Base-by-base conservation (phyloP, 306 rosid species). In the Vachellia pachyceras region DNA sequence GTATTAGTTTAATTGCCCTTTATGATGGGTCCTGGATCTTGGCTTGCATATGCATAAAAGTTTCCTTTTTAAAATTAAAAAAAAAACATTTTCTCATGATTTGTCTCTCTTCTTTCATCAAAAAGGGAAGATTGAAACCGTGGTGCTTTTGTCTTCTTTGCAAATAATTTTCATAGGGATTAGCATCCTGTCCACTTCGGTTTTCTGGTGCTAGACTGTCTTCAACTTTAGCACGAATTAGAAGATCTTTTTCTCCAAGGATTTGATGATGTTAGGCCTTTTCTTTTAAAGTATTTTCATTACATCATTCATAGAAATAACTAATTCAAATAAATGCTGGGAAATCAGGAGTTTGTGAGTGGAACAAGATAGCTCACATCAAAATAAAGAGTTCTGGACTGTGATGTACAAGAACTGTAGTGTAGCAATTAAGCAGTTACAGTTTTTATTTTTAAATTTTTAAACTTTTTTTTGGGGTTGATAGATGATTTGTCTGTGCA, bases 401-500 rank as follows among this genome's bases (percentile, higher is more conserved):
- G 72, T 72, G 60, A 61, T 75, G 47, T 75, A 33, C 70, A 64
- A 7, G 45, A 18, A 37, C 45, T 60, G 3, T 22, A 46, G 44
- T 39, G 5, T 22, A 57, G 22, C 14, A 57, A 11, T 18, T 25
- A 54, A n/a, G 61, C 9, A 20, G 65, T 22, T 22, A 10, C 36
- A 8, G 36, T 58, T 55, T 46, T 60, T 50, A 10, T 69, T 55
- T 36, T 54, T n/a, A n/a, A n/a, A n/a, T n/a, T n/a, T n/a, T 37
- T 29, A 29, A 52, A 54, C 22, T 45, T 78, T 17, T 67, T 10
- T 18, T 37, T 5, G 22, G 22, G 33, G 46, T 74, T 82, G 39
- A 78, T 18, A 13, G 36, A 42, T 63, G 22, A 4, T 68, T 3
- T 70, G 1, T 81, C 14, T 60, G 44, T 78, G 78, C 88, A 95